Conservation (phyloP, 306 rosid genomes). For the Dalbergia cultrata region DNA sequence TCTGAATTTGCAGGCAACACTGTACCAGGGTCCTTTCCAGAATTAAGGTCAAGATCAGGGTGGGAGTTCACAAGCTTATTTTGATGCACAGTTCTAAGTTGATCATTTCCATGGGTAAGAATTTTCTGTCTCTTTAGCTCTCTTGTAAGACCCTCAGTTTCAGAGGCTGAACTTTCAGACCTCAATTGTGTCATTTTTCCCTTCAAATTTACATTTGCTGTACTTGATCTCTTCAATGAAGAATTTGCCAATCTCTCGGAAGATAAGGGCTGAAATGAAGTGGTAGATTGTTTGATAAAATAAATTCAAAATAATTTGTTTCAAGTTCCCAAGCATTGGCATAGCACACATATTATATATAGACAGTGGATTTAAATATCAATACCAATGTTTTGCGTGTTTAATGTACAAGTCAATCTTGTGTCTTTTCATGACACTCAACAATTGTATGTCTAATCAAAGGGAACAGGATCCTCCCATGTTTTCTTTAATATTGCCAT, state of each 20-base stretch:
- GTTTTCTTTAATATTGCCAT: background rate
- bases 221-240: slow-evolving; percentile 52
- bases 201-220: slow-evolving; percentile 46
- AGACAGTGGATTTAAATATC: background rate
- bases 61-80: slow-evolving; percentile 39
- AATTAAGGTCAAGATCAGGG: slow-evolving; percentile 34
- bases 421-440: background rate
- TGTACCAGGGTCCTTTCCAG: slow-evolving; percentile 42
- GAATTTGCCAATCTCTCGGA: slow-evolving; percentile 56
- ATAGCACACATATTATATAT: background rate
- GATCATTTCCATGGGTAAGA: slow-evolving; percentile 39
- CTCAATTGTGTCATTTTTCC: slow-evolving; percentile 48
- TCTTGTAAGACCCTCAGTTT: slow-evolving; percentile 64
- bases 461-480: background rate
- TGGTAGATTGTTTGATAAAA: background rate
- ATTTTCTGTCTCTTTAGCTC: slow-evolving; percentile 67
- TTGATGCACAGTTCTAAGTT: slow-evolving; percentile 38
- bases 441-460: background rate
- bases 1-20: slow-evolving; percentile 30
- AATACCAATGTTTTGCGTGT: background rate
- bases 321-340: background rate
- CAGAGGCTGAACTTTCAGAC: slow-evolving; percentile 65
- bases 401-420: background rate
- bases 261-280: slow-evolving; percentile 33
- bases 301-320: background rate